Percentiles rank a stretch among this genome's conserved stretches.
Evolutionary conservation across 2,329 filamentous ascomycete species (phyloP).

Genomic region (Pleomassaria siparia): DNA sequence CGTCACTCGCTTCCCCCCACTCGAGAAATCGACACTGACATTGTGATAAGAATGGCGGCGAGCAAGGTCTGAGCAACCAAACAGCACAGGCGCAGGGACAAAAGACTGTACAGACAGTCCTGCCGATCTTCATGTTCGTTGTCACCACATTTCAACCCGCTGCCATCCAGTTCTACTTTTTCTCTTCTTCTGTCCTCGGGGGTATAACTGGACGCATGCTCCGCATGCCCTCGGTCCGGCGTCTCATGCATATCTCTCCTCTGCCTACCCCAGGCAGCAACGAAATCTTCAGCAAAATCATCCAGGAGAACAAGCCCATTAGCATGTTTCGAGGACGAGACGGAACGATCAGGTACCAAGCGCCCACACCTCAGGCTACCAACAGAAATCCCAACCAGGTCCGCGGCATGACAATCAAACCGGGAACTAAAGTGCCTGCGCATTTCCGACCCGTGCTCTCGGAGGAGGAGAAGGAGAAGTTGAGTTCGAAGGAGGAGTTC

Average conservation of each 20-base stretch:
- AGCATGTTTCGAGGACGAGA: conserved; percentile 23
- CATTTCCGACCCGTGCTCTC: not conserved
- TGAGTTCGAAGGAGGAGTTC: conserved; percentile 20
- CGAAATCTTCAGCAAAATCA: conserved; percentile 29
- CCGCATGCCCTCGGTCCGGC: conserved; percentile 39
- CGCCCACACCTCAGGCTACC: conserved; percentile 12
- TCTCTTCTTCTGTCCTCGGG: conserved; percentile 46
- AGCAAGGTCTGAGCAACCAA: conserved; percentile 44
- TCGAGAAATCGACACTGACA: conserved; percentile 17
- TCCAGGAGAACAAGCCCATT: conserved; percentile 28
- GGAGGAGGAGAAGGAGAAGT: conserved; percentile 15
- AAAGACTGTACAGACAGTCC: conserved; percentile 46
- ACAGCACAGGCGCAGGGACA: conserved; percentile 34
- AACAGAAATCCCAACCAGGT: not conserved
- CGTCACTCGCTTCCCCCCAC: not conserved
- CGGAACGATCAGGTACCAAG: conserved; percentile 30
- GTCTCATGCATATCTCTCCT: conserved; percentile 37
- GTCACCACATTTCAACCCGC: conserved; percentile 60
- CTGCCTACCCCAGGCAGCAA: conserved; percentile 27
- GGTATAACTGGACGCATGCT: conserved; percentile 44
- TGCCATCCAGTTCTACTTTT: conserved; percentile 65
- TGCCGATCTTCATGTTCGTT: conserved; percentile 57
- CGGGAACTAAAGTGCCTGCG: not conserved
- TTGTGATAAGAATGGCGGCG: conserved; percentile 50
- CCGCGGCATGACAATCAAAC: conserved; percentile 2